Conservation (phyloP, 495 filamentous ascomycete species). For the Evernia prunastri region DNA sequence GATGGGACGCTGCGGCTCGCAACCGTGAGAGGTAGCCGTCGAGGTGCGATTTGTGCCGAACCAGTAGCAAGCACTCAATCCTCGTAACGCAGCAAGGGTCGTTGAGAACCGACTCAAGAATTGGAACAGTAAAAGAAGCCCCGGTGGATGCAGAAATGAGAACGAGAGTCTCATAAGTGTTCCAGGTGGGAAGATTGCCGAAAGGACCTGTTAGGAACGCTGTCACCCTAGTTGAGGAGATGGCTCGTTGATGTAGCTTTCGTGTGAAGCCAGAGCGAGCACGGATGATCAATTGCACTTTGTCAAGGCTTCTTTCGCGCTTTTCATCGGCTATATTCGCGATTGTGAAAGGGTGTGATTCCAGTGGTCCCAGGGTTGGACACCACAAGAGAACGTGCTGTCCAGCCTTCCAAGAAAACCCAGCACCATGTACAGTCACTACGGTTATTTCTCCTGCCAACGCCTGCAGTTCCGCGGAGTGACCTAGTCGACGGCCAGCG, state of each 20-base stretch:
- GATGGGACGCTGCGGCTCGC: conserved; percentile 20
- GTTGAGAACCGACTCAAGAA: conserved; percentile 48
- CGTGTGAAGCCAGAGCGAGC: conserved; percentile 56
- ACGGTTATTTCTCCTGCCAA: conserved; percentile 58
- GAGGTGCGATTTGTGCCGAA: conserved; percentile 8
- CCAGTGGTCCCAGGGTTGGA: conserved; percentile 58
- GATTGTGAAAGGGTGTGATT: conserved; percentile 81
- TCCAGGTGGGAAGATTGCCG: conserved; percentile 48
- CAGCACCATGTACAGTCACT: conserved; percentile 61
- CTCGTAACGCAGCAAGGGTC: conserved; percentile 14
- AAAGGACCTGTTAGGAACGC: conserved; percentile 53
- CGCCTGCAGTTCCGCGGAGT: conserved; percentile 51
- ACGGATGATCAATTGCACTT: conserved; percentile 19
- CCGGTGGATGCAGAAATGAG: conserved; percentile 54
- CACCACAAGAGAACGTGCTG: conserved; percentile 75
- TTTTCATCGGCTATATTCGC: conserved; percentile 52
- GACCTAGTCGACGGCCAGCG: not conserved
- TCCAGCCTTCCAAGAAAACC: conserved; percentile 66
- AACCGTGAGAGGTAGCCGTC: conserved; percentile 8
- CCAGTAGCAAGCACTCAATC: conserved; percentile 6
- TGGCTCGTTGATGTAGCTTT: conserved; percentile 48
- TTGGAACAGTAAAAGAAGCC: conserved; percentile 50
- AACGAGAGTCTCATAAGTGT: conserved; percentile 53
- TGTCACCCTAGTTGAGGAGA: conserved; percentile 26
- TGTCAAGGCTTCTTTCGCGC: conserved; percentile 19